Evolutionary conservation across 192 early-diverging fungal genomes (phyloP).

Genomic region (Allomyces arbusculus): DNA sequence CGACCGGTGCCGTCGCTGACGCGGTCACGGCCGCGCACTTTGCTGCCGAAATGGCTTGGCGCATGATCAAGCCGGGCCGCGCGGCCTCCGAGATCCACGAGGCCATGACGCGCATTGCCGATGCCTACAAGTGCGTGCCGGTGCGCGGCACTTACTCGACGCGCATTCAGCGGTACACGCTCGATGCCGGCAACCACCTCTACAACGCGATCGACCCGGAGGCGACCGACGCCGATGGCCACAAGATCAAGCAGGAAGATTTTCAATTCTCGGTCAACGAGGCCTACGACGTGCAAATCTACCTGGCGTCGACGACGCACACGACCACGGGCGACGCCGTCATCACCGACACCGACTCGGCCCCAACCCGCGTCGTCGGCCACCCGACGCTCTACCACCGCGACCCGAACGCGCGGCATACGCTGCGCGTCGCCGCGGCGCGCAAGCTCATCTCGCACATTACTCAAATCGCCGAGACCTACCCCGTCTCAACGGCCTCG

Average conservation of each 20-base stretch:
- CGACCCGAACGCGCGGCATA: slow-evolving; percentile 49
- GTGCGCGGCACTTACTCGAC: slow-evolving; percentile 43
- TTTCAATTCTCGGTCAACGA: slow-evolving; percentile 50
- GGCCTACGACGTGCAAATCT: slow-evolving; percentile 47
- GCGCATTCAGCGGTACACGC: slow-evolving; percentile 53
- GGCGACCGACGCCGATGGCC: neutral
- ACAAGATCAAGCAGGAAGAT: slow-evolving; percentile 34
- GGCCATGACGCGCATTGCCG: slow-evolving; percentile 33
- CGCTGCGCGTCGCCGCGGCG: slow-evolving; percentile 46
- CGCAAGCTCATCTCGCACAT: slow-evolving; percentile 40
- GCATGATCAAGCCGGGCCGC: slow-evolving; percentile 58
- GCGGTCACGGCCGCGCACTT: slow-evolving; percentile 63
- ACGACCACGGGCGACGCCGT: slow-evolving; percentile 9
- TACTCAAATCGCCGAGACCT: slow-evolving; percentile 37
- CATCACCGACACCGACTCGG: slow-evolving; percentile 1
- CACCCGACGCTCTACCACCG: slow-evolving; percentile 45
- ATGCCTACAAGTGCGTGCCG: slow-evolving; percentile 42
- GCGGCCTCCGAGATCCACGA: slow-evolving; percentile 29
- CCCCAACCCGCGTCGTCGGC: slow-evolving; percentile 19
- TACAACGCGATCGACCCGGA: slow-evolving; percentile 26
- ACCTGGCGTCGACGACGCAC: slow-evolving; percentile 44
- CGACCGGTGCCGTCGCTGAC: slow-evolving; percentile 35
- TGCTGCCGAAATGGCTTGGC: slow-evolving; percentile 58
- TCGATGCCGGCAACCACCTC: slow-evolving; percentile 40
- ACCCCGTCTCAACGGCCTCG: slow-evolving; percentile 44